These are phyloP conservation scores for Penicillium sp. DNA, from an alignment of 2,329 filamentous ascomycete genomes.

Conservation along the genomic window DNA sequence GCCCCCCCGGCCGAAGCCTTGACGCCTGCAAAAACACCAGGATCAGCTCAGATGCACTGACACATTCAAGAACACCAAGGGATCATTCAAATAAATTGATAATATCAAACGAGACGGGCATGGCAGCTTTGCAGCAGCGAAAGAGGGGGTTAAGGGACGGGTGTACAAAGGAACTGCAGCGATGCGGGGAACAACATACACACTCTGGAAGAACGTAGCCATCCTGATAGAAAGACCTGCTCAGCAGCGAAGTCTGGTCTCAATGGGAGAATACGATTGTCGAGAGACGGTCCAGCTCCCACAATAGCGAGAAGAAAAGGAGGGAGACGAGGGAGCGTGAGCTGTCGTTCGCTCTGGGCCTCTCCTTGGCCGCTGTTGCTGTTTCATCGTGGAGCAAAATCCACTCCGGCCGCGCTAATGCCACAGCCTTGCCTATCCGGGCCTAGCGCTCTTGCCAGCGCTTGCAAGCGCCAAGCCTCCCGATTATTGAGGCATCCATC, in stretches of 20 bases:
- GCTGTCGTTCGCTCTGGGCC: conserved; percentile 12
- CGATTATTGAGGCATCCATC: background rate
- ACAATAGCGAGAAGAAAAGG: conserved; percentile 8
- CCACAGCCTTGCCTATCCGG: background rate
- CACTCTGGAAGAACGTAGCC: conserved; percentile 49
- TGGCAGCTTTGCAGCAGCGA: background rate
- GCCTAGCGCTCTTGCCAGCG: conserved; percentile 10
- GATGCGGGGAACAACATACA: conserved; percentile 36
- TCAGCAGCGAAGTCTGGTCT: conserved; percentile 7
- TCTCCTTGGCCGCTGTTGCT: conserved; percentile 7
- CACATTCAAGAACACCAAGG: background rate
- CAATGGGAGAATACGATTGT: background rate
- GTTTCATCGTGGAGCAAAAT: conserved; percentile 15
- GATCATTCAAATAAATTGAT: conserved; percentile 7
- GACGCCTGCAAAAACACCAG: conserved; percentile 34
- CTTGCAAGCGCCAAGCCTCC: background rate
- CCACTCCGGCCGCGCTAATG: conserved; percentile 8
- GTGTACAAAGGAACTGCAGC: conserved; percentile 9
- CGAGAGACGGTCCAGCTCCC: background rate
- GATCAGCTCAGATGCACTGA: conserved; percentile 19
- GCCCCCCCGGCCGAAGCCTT: conserved; percentile 46
- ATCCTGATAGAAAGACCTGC: conserved; percentile 27
- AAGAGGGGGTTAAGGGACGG: background rate
- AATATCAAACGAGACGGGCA: background rate
- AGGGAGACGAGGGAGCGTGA: conserved; percentile 5